These are phyloP conservation scores for Yamadazyma pseudoaaseri DNA, from an alignment of 1,139 yeast species.

Conservation along the genomic window DNA sequence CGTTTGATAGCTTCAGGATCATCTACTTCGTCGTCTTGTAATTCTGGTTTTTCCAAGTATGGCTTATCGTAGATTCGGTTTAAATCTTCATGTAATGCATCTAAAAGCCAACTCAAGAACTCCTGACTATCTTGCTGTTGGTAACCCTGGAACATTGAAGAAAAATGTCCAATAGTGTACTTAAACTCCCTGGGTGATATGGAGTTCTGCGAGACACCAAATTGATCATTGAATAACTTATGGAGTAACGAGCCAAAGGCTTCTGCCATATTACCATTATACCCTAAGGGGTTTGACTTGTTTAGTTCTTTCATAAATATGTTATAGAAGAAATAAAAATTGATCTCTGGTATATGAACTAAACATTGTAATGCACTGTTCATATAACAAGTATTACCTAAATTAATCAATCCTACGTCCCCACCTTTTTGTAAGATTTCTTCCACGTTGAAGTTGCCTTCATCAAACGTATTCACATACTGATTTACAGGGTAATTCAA, in stretches of 20 bases:
- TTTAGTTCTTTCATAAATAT: constrained; percentile 71
- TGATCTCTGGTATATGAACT: constrained; percentile 81
- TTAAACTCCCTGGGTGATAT: constrained; percentile 77
- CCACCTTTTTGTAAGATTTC: constrained; percentile 27
- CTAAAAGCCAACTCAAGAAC: constrained; percentile 82
- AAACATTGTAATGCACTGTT: constrained; percentile 93
- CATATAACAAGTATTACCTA: constrained; percentile 97
- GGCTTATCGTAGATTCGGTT: constrained; percentile 83
- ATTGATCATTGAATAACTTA: constrained; percentile 45
- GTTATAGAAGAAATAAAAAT: constrained; percentile 66
- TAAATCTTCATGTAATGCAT: constrained; percentile 91
- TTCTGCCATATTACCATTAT: constrained; percentile 74
- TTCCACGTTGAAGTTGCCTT: constrained; percentile 18
- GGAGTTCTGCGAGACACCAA: constrained; percentile 19
- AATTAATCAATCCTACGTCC: constrained; percentile 64
- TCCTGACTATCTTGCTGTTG: constrained; percentile 97
- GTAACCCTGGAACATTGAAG: constrained; percentile 82
- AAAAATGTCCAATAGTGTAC: constrained; percentile 72
- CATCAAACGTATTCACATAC: constrained; percentile 10
- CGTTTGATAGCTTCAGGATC: constrained; percentile 54
- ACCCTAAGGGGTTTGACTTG: constrained; percentile 72
- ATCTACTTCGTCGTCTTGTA: constrained; percentile 57
- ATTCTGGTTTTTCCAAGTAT: constrained; percentile 84
- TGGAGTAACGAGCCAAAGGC: constrained; percentile 69
- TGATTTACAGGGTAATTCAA: constrained; percentile 29